Evolutionary conservation across 805 yeast species (phyloP).

Genomic region (Pichia kluyveri): DNA sequence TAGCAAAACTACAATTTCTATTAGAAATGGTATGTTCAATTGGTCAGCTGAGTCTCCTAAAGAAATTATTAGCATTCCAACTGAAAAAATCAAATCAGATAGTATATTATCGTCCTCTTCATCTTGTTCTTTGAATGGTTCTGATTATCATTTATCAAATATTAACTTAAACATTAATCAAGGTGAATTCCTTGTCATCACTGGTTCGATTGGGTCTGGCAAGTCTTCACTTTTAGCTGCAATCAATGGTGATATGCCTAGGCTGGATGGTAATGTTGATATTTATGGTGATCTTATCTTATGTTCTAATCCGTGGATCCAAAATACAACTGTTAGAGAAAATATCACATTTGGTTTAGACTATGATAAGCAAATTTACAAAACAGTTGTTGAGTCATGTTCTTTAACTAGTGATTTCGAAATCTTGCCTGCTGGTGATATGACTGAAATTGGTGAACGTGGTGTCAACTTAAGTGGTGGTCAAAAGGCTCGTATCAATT

Average conservation of each 20-base stretch:
- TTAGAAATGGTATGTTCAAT: conserved; percentile 47
- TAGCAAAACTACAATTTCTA: conserved; percentile 32
- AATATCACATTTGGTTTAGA: conserved; percentile 59
- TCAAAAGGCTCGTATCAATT: conserved; percentile 72
- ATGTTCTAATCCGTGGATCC: conserved; percentile 63
- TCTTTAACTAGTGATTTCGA: conserved; percentile 59
- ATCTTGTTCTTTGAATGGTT: no score
- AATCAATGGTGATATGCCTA: conserved; percentile 61
- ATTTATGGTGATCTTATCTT: conserved; percentile 45
- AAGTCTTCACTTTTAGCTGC: conserved; percentile 67
- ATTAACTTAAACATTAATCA: conserved; percentile 44
- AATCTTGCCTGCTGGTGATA: conserved; percentile 64
- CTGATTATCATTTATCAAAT: conserved; percentile 20
- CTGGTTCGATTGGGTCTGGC: conserved; percentile 79
- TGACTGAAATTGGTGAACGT: conserved; percentile 76
- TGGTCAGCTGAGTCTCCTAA: conserved; percentile 48
- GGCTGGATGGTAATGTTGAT: conserved; percentile 53
- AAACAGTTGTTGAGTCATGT: conserved; percentile 50
- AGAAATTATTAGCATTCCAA: no score
- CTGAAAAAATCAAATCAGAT: no score
- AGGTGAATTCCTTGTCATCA: conserved; percentile 64
- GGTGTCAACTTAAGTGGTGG: conserved; percentile 85
- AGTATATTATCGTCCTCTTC: no score
- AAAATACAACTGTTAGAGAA: conserved; percentile 64
- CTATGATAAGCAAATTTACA: conserved; percentile 41